Base-by-base conservation (phyloP, 768 basidiomycete genomes). In the Pisolithus tinctorius region DNA sequence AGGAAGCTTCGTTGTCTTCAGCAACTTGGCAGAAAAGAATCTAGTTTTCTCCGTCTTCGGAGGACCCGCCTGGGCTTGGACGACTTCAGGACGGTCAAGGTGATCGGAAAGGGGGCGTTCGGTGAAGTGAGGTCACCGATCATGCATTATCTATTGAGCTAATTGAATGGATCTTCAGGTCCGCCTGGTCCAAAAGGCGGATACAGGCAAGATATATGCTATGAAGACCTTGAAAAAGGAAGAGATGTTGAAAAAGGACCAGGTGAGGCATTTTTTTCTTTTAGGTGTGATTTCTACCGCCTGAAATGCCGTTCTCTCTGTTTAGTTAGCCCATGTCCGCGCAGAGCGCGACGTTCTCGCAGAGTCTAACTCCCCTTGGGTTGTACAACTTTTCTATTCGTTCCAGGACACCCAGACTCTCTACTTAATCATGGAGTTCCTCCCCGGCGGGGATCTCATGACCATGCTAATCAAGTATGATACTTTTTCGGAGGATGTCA, bases 391-490 rank as follows among this genome's bases (percentile, higher is more conserved):
- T 20, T 97, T 80, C 71, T 97, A 95, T 70, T 96, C 93, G n/a
- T 98, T 98, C 75, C 96, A 98, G 66, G 96, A 98, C 66, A 73
- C 88, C 1, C 74, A 85, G 48, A 92, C 88, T 60, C 79, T 99
- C 25, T 99, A 98, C 72, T 77, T 99, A 49, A 88, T 98, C 74
- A 98, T 98, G 96, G 96, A 98, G 72, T 99, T 95, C 69, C 76
- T 99, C 43, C 94, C 95, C 50, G 96, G 96, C 43, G 96, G 96
- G 30, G 96, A 99, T 66, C 76, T 98, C 55, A 97, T 99, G 96
- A 96, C 94, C 4, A 98, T 98, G 95, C 77, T 97, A 52, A 97
- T 98, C 77, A 97, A 98, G 71, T 97, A 98, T 70, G 96, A 97
- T 66, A 96, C 94, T 0, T 98, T 98, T 71, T 90, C 90, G 0